Evolutionary conservation across 23 red algal genomes (phyloP).

Genomic region (Pyropia haitanensis): DNA sequence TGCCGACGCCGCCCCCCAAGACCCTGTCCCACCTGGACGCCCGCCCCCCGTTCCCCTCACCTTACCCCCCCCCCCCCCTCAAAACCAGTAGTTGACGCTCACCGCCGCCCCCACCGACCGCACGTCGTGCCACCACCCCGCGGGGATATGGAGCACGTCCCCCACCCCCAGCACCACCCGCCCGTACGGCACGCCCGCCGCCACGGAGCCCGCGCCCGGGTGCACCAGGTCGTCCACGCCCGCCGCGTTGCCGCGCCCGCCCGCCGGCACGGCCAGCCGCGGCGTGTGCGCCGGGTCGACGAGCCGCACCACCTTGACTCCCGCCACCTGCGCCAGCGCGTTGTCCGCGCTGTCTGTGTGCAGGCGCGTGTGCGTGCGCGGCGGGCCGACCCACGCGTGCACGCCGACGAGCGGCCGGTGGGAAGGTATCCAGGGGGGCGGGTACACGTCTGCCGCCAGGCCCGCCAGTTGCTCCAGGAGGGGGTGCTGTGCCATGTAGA

Average conservation of each 20-base stretch:
- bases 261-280: not conserved
- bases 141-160: constrained; percentile 70
- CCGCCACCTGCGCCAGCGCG: constrained; percentile 55
- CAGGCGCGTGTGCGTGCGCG: constrained; percentile 38
- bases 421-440: constrained; percentile 23
- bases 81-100: constrained; percentile 71
- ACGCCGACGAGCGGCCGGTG: constrained; percentile 14
- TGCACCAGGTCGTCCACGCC: constrained; percentile 36
- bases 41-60: too few relatives aligned
- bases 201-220: constrained; percentile 10
- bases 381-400: constrained; percentile 59
- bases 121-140: constrained; percentile 73
- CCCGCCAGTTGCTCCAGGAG: constrained; percentile 40
- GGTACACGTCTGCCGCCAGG: constrained; percentile 24
- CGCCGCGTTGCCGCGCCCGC: constrained; percentile 8
- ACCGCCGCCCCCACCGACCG: constrained; percentile 36
- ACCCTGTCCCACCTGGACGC: too few relatives aligned
- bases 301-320: constrained; percentile 41
- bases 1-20: too few relatives aligned
- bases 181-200: not conserved
- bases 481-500: constrained; percentile 70
- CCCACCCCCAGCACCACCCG: constrained; percentile 18
- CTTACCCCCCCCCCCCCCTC: not conserved
- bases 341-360: constrained; percentile 68
- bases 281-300: constrained; percentile 13